phyloP scores from a whole-genome alignment of 2,329 filamentous ascomycete species.

The Exserohilum rostratum region DNA sequence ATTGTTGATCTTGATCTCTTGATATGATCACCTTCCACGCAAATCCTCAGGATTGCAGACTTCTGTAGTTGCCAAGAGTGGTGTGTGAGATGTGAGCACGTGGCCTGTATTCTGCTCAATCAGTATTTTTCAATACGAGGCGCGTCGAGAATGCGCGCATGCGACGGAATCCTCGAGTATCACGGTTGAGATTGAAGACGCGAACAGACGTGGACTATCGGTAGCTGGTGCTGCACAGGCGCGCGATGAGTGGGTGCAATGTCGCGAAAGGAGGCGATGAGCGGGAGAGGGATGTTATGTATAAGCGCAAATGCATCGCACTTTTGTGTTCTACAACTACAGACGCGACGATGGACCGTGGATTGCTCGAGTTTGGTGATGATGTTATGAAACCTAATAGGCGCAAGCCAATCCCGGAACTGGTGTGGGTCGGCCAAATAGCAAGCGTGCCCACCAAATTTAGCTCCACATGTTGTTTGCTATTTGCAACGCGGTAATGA shows the following conservation, averaged over 20 bases:
- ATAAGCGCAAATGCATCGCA: neutral
- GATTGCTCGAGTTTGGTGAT: neutral
- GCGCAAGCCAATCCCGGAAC: neutral
- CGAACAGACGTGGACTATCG: conserved; percentile 1
- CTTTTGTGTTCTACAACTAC: neutral
- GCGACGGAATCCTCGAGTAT: neutral
- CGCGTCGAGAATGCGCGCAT: neutral
- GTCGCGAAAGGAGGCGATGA: neutral
- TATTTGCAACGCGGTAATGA: conserved; percentile 2
- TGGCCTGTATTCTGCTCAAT: neutral
- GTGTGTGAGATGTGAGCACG: neutral
- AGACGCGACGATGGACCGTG: neutral
- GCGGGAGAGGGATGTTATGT: neutral
- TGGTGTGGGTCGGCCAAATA: neutral
- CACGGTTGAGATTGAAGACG: neutral
- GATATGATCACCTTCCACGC: neutral
- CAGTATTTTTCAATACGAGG: neutral
- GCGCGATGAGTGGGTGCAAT: neutral
- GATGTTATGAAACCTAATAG: neutral
- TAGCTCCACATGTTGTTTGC: neutral
- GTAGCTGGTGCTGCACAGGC: conserved; percentile 1
- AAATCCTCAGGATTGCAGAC: neutral
- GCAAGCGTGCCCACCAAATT: neutral
- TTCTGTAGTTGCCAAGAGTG: neutral
- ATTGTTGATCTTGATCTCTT: neutral